Conservation (phyloP, 2,329 filamentous ascomycete species). For the Periconia digitata region DNA sequence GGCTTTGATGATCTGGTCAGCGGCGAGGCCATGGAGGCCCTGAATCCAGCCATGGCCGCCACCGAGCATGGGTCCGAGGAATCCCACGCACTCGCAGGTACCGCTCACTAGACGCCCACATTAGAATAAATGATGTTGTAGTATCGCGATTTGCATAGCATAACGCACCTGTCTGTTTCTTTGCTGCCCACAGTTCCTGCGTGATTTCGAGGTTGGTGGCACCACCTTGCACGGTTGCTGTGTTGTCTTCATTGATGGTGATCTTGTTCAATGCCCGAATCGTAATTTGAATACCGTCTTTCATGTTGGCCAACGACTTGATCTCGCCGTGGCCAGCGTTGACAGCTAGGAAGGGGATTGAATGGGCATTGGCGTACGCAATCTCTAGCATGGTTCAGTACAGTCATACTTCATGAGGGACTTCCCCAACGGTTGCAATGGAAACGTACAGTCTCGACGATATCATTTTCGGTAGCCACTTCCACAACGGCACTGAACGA, state of each 20-base stretch:
- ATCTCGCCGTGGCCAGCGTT: slow-evolving; percentile 39
- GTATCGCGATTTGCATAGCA: not conserved
- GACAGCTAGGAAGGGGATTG: slow-evolving; percentile 40
- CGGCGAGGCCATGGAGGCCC: slow-evolving; percentile 11
- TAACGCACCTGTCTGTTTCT: slow-evolving; percentile 25
- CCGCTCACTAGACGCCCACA: too few relatives aligned
- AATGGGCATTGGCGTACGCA: slow-evolving; percentile 19
- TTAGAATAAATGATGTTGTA: not conserved
- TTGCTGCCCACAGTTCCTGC: slow-evolving; percentile 23
- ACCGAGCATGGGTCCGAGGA: slow-evolving; percentile 8
- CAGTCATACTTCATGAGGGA: not conserved
- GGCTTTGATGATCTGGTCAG: slow-evolving; percentile 9
- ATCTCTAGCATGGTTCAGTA: slow-evolving; percentile 13
- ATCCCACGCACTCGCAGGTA: slow-evolving; percentile 10
- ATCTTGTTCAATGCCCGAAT: slow-evolving; percentile 29
- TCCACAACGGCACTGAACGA: slow-evolving; percentile 22
- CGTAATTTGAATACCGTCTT: slow-evolving; percentile 34
- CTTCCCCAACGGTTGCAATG: not conserved
- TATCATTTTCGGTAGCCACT: slow-evolving; percentile 20
- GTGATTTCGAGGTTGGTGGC: slow-evolving; percentile 27
- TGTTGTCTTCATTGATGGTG: slow-evolving; percentile 18
- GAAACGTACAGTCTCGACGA: slow-evolving; percentile 19
- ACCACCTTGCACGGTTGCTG: slow-evolving; percentile 27
- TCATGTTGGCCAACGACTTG: slow-evolving; percentile 21
- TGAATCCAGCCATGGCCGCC: slow-evolving; percentile 16